A percentile compares a stretch with the other conserved stretches of the same genome.
These are phyloP conservation scores for Chrysanthemum makinoi DNA, from an alignment of 129 eudicot genomes.

Conservation along the genomic window DNA sequence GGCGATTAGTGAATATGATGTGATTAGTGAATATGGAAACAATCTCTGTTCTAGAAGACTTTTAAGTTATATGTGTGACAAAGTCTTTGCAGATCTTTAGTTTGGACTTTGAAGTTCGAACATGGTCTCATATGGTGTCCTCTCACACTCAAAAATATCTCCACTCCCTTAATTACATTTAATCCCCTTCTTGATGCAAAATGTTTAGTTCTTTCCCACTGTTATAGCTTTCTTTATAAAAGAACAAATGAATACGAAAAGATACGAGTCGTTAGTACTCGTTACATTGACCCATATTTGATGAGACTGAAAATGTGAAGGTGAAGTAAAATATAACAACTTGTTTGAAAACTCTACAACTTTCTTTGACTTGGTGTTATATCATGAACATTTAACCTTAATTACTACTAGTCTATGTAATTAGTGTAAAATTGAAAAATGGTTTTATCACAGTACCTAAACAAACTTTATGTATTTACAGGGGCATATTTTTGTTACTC, in stretches of 20 bases:
- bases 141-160: constrained; percentile 16
- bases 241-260: background rate
- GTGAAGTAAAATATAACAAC: too few relatives aligned
- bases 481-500: too few relatives aligned
- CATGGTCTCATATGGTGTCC: constrained; percentile 33
- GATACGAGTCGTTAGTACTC: too few relatives aligned
- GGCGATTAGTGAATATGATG: background rate
- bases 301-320: too few relatives aligned
- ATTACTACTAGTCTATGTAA: too few relatives aligned
- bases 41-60: constrained; percentile 13
- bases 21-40: background rate
- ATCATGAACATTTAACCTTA: too few relatives aligned
- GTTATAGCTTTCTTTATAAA: background rate
- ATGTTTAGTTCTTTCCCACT: background rate
- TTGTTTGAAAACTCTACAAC: too few relatives aligned
- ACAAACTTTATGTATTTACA: too few relatives aligned
- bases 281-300: too few relatives aligned
- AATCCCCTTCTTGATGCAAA: background rate
- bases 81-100: constrained; percentile 2
- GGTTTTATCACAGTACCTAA: too few relatives aligned
- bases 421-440: too few relatives aligned
- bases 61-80: background rate
- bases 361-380: too few relatives aligned
- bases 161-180: background rate
- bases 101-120: background rate